Evolutionary conservation across 345 rosid genomes (phyloP).

Genomic region (Erucastrum elatum): DNA sequence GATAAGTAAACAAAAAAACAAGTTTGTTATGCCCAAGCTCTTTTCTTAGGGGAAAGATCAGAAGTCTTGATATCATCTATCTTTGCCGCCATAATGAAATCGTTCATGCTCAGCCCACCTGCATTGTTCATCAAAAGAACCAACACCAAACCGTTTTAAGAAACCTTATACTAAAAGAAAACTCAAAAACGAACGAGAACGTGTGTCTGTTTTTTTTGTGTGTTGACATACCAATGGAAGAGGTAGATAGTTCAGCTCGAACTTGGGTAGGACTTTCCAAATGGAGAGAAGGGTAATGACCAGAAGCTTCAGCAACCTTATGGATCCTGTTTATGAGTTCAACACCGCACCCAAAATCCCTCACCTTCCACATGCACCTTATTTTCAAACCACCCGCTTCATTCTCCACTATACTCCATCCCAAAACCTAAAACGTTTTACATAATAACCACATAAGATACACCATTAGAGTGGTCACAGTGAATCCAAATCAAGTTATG

Average conservation of each 20-base stretch:
- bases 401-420: conserved; percentile 88
- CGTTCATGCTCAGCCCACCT: conserved; percentile 92
- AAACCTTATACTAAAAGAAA: background rate
- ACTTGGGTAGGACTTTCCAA: conserved; percentile 74
- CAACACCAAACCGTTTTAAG: background rate
- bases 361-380: conserved; percentile 85
- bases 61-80: conserved; percentile 80
- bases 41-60: conserved; percentile 77
- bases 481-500: background rate
- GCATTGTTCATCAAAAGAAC: conserved; percentile 28
- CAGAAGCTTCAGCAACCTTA: conserved; percentile 57
- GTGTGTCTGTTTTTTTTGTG: background rate
- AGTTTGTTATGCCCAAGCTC: conserved; percentile 69
- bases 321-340: conserved; percentile 82
- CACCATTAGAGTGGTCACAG: background rate
- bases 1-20: background rate
- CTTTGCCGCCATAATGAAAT: conserved; percentile 88
- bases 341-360: conserved; percentile 73
- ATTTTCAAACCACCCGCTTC: conserved; percentile 69
- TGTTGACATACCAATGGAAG: conserved; percentile 59
- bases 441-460: background rate
- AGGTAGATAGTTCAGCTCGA: conserved; percentile 81
- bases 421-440: conserved; percentile 54
- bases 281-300: conserved; percentile 80
- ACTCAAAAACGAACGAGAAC: conserved; percentile 32